Conservation (phyloP, 257 asterid genomes). For the Capsicum rhomboideum region DNA sequence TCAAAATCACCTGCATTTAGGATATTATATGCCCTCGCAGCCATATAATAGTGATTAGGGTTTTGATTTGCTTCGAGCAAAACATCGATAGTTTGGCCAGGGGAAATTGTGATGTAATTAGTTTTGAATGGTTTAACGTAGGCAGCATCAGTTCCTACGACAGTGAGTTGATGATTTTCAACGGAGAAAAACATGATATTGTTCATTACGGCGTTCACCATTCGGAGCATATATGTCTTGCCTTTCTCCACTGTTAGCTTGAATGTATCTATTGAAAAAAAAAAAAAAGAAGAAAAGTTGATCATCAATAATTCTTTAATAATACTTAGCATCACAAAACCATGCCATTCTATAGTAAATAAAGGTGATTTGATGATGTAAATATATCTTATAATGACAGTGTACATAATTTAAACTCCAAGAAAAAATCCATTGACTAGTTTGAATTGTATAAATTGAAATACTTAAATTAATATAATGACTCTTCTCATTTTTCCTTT, state of each 20-base stretch:
- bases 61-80: constrained; percentile 38
- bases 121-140: constrained; percentile 39
- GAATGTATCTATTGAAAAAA: constrained; percentile 28
- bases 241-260: constrained; percentile 39
- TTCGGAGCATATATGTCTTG: constrained; percentile 36
- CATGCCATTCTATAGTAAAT: too few species aligned
- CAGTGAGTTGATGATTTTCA: constrained; percentile 36
- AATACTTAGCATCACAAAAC: background rate
- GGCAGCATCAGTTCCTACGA: constrained; percentile 49
- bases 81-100: constrained; percentile 54
- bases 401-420: too few species aligned
- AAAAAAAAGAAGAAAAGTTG: background rate
- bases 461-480: background rate
- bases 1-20: constrained; percentile 3
- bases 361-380: too few species aligned
- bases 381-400: too few species aligned
- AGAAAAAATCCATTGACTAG: background rate
- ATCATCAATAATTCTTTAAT: background rate
- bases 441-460: background rate
- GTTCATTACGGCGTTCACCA: constrained; percentile 57
- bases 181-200: constrained; percentile 38
- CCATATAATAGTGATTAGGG: constrained; percentile 52
- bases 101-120: constrained; percentile 41
- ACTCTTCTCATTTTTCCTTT: background rate
- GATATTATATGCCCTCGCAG: constrained; percentile 30